Evolutionary conservation across 2,329 filamentous ascomycete genomes (phyloP).

Genomic region (Podosphaera fusca): DNA sequence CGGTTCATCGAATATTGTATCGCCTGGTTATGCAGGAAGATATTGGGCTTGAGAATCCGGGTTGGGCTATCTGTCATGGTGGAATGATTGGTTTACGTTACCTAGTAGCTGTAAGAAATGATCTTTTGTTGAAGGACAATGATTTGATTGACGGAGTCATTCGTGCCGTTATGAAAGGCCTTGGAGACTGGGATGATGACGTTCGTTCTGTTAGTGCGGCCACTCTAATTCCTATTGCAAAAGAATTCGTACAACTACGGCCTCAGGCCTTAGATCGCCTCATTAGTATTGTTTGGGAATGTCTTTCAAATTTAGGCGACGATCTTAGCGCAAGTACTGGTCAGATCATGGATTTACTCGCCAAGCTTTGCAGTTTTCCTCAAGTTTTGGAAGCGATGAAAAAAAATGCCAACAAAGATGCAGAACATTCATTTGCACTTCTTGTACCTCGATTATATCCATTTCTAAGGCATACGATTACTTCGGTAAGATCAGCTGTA

Average conservation of each 20-base stretch:
- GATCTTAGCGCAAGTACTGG: constrained; percentile 93
- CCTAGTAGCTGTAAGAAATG: constrained; percentile 82
- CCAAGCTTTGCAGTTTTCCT: constrained; percentile 84
- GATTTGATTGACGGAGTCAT: constrained; percentile 85
- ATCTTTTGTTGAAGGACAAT: constrained; percentile 62
- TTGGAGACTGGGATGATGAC: constrained; percentile 80
- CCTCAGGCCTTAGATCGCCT: constrained; percentile 55
- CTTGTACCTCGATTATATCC: constrained; percentile 86
- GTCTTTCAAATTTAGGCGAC: constrained; percentile 85
- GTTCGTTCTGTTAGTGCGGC: constrained; percentile 91
- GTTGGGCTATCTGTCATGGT: constrained; percentile 92
- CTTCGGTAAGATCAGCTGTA: constrained; percentile 79
- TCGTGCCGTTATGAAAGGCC: constrained; percentile 77
- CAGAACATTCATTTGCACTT: constrained; percentile 74
- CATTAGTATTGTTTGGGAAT: constrained; percentile 93
- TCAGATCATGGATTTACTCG: constrained; percentile 92
- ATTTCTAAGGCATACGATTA: constrained; percentile 91
- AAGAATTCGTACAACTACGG: constrained; percentile 76
- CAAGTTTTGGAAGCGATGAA: constrained; percentile 91
- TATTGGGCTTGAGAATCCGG: constrained; percentile 43
- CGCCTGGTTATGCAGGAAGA: constrained; percentile 83
- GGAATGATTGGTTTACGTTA: constrained; percentile 95
- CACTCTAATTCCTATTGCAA: constrained; percentile 87
- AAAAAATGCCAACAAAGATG: constrained; percentile 56
- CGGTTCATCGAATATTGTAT: constrained; percentile 65